Percentiles rank a stretch among this genome's conserved stretches.
These are phyloP conservation scores for Phaeoacremonium minimum DNA, from an alignment of 2,329 filamentous ascomycete genomes.

Conservation along the genomic window DNA sequence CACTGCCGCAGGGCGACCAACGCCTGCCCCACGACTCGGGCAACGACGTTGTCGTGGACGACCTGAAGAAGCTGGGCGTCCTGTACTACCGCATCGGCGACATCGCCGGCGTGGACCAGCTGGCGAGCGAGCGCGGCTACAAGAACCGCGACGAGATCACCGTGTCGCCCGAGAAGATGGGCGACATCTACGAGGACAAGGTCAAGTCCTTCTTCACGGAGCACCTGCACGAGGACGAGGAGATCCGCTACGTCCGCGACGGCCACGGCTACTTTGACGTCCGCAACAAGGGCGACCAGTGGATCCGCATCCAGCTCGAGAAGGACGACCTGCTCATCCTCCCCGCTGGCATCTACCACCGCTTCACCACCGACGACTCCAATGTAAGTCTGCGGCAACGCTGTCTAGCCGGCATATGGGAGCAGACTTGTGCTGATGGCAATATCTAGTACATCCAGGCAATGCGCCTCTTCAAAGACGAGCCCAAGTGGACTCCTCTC, in stretches of 20 bases:
- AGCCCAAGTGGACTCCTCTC: conserved; percentile 95
- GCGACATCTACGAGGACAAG: conserved; percentile 84
- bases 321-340: conserved; percentile 90
- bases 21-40: conserved; percentile 86
- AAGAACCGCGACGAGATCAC: conserved; percentile 93
- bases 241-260: conserved; percentile 90
- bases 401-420: too few species aligned
- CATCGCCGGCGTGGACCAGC: conserved; percentile 63
- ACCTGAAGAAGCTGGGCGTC: conserved; percentile 74
- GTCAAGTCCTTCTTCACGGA: conserved; percentile 92
- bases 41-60: conserved; percentile 56
- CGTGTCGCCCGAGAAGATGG: conserved; percentile 82
- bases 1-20: conserved; percentile 85
- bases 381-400: conserved; percentile 81
- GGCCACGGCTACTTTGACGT: conserved; percentile 94
- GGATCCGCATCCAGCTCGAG: conserved; percentile 81
- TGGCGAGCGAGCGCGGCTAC: conserved; percentile 76
- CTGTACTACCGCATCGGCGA: conserved; percentile 67
- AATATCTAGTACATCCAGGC: conserved; percentile 78
- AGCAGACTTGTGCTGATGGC: neutral
- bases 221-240: conserved; percentile 96
- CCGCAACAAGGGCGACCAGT: conserved; percentile 73
- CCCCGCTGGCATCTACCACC: conserved; percentile 92
- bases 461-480: conserved; percentile 95
- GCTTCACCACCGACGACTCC: conserved; percentile 88